These are phyloP conservation scores for Acrocalymma vagum DNA, from an alignment of 2,329 filamentous ascomycete species.

Conservation along the genomic window DNA sequence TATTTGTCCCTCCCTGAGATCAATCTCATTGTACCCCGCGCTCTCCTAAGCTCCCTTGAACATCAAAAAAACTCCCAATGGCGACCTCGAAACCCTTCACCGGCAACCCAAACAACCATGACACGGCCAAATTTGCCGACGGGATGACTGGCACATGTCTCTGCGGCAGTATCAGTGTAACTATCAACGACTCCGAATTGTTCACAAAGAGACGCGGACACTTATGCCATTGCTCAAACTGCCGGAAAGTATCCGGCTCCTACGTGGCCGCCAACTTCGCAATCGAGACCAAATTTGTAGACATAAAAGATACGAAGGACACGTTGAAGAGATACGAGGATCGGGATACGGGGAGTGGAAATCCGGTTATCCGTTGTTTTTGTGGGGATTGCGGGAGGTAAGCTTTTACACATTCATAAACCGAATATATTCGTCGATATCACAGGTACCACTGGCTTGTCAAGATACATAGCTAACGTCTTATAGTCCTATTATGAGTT, in stretches of 20 bases:
- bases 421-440: too few species aligned
- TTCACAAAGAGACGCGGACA: conserved; percentile 53
- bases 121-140: conserved; percentile 39
- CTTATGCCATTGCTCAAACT: conserved; percentile 62
- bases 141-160: conserved; percentile 54
- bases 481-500: conserved; percentile 57
- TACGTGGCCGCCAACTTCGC: conserved; percentile 51
- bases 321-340: conserved; percentile 57
- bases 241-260: conserved; percentile 58
- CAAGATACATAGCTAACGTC: too few species aligned
- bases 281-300: conserved; percentile 56
- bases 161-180: conserved; percentile 58
- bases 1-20: too few species aligned
- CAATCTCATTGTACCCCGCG: too few species aligned
- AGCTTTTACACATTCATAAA: conserved; percentile 9
- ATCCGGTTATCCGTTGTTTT: conserved; percentile 55
- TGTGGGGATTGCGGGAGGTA: conserved; percentile 56
- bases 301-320: conserved; percentile 54
- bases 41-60: too few species aligned
- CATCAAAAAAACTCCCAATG: too few species aligned
- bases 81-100: too few species aligned
- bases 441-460: too few species aligned
- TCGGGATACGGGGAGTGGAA: conserved; percentile 56
- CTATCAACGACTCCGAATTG: conserved; percentile 57
- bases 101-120: conserved; percentile 51